phyloP scores from a whole-genome alignment of 2,329 filamentous ascomycete genomes.

The Penicillium capsulatum region DNA sequence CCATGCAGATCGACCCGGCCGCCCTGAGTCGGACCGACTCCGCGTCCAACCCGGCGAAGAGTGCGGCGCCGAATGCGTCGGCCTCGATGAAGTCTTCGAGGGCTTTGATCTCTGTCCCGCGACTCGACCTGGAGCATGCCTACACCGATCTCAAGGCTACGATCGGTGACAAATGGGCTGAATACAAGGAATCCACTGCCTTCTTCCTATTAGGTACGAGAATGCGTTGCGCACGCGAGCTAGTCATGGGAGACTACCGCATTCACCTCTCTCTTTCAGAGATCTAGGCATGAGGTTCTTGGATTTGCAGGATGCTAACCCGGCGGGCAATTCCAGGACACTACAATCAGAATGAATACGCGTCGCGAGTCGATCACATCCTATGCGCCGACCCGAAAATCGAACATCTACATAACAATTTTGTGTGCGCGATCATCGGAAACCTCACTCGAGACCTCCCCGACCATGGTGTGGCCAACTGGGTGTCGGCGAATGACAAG shows the following conservation, averaged over 20 bases:
- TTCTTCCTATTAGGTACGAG: slow-evolving; percentile 55
- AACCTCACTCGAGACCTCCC: slow-evolving; percentile 59
- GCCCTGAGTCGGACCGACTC: slow-evolving; percentile 43
- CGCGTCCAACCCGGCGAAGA: slow-evolving; percentile 33
- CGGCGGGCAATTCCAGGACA: slow-evolving; percentile 42
- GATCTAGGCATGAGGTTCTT: too few species aligned
- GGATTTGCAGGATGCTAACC: slow-evolving; percentile 13
- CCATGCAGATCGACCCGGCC: slow-evolving; percentile 46
- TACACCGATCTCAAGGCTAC: slow-evolving; percentile 59
- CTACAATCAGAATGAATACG: slow-evolving; percentile 59
- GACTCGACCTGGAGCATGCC: slow-evolving; percentile 60
- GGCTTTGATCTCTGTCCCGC: slow-evolving; percentile 51
- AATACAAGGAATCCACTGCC: slow-evolving; percentile 57
- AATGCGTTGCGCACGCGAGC: slow-evolving; percentile 4
- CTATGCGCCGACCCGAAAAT: slow-evolving; percentile 50
- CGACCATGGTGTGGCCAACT: slow-evolving; percentile 59
- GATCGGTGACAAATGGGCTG: slow-evolving; percentile 57
- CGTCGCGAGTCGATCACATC: slow-evolving; percentile 53
- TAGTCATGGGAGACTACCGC: too few species aligned
- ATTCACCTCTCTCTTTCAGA: too few species aligned
- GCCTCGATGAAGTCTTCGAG: slow-evolving; percentile 48
- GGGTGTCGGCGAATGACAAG: slow-evolving; percentile 59
- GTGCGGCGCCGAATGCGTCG: slow-evolving; percentile 25
- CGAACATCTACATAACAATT: slow-evolving; percentile 59
- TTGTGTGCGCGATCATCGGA: slow-evolving; percentile 56